Evolutionary conservation across 176 grass and related monocot genomes (phyloP).

Genomic region (Oryza officinalis): DNA sequence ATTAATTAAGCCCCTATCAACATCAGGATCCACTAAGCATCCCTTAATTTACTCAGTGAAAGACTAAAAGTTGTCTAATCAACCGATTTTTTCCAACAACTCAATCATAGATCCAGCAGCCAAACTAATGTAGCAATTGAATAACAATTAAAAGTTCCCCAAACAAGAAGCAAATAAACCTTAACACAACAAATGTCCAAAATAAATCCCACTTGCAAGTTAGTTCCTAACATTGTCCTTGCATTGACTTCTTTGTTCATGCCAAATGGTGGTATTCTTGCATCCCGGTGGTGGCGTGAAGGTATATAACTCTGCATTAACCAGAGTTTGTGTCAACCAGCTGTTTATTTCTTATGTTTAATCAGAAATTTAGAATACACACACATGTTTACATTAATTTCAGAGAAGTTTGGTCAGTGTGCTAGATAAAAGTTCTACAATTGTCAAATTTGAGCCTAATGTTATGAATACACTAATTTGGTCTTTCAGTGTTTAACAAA

Average conservation of each 20-base stretch:
- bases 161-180: background rate
- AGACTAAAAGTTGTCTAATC: background rate
- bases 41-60: background rate
- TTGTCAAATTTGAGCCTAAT: background rate
- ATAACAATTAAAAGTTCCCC: background rate
- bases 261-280: background rate
- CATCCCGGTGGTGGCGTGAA: background rate
- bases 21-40: conserved; percentile 19
- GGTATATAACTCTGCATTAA: background rate
- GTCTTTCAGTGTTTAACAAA: background rate
- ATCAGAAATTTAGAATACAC: background rate
- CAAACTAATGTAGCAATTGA: background rate
- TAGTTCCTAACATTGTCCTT: background rate
- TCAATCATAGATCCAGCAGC: conserved; percentile 2
- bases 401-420: background rate
- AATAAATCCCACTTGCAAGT: background rate
- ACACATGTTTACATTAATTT: background rate
- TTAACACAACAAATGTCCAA: background rate
- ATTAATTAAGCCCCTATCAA: background rate
- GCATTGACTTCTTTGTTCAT: background rate
- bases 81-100: background rate
- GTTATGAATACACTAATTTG: background rate
- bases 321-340: background rate
- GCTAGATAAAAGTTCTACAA: background rate
- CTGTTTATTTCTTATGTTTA: background rate